Evolutionary conservation across 2,329 filamentous ascomycete genomes (phyloP), one percentile per base, ranked within the genome.

Genomic region (Stylonectria norvegica): DNA sequence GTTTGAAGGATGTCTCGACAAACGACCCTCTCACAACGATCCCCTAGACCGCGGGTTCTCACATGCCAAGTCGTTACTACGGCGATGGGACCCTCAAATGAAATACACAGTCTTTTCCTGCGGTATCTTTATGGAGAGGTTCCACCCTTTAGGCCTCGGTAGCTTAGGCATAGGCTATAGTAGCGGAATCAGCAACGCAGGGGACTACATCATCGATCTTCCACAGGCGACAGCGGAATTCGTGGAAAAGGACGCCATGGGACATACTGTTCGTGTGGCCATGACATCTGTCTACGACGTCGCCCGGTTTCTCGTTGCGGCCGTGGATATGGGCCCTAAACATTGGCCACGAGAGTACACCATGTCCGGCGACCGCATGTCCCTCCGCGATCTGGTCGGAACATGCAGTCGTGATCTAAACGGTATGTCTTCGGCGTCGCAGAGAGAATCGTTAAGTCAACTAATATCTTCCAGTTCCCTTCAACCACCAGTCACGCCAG

Each of bases 81-180:
- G 73, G 34, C 70, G 78, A 34, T 81, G 78, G 60, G 62, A 69
- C 11, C 58, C 66, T 4, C 65, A 68, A 3, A 85, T 89, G 67
- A 72, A 75, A 29, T 86, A 76, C 45, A 88, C 85, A 0, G 70
- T 81, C 18, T 89, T 89, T 61, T 78, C 81, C 0, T 89, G 86
- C 52, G 86, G 86, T 15, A 64, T 89, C 20, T 79, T 89, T 49
- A 89, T 88, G 69, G 85, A 89, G 58, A 71, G 84, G 1, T 89
- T 89, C 53, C 79, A 78, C 15, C 81, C 80, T 0, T 79, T 77
- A 3, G 86, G 86, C 0, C 71, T 89, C 43, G 69, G 70, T 10
- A 67, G 70, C 14, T 71, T 79, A 38, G 68, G 72, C 22, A 80
- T 89, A 33, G 83, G 83, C 1, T 53, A 56, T 19, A 71, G 72